These are phyloP conservation scores for Scedosporium aurantiacum DNA, from an alignment of 2,329 filamentous ascomycete species.

Conservation along the genomic window DNA sequence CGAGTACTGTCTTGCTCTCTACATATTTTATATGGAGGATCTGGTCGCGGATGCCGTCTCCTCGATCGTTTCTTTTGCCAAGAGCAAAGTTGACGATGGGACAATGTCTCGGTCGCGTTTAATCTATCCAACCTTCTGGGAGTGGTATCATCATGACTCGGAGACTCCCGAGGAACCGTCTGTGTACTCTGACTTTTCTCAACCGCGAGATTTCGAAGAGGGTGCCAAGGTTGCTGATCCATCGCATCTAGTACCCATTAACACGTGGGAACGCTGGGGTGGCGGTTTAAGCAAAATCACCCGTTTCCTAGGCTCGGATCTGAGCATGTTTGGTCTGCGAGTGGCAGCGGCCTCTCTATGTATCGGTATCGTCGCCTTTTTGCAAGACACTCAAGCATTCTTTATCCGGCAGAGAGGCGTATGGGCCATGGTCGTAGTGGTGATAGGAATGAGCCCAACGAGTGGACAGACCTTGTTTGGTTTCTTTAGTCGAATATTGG, in stretches of 20 bases:
- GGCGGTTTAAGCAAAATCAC: neutral
- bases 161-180: neutral
- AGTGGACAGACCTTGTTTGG: slow-evolving; percentile 3
- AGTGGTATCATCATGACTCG: neutral
- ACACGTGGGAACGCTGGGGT: neutral
- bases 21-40: slow-evolving; percentile 2
- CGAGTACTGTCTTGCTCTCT: slow-evolving; percentile 4
- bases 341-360: slow-evolving; percentile 1
- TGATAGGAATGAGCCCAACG: slow-evolving; percentile 5
- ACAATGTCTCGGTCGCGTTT: neutral
- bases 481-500: slow-evolving; percentile 3
- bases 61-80: neutral
- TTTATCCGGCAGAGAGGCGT: slow-evolving; percentile 2
- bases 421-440: slow-evolving; percentile 3
- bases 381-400: neutral
- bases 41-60: neutral
- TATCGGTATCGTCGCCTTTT: neutral
- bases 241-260: neutral
- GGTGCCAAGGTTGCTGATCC: neutral
- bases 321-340: slow-evolving; percentile 3
- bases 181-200: neutral
- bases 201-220: neutral
- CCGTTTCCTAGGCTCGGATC: slow-evolving; percentile 1
- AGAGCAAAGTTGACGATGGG: slow-evolving; percentile 1
- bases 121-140: neutral